Conservation (phyloP, 2,329 filamentous ascomycete species). For the Cyclaneusma minus region DNA sequence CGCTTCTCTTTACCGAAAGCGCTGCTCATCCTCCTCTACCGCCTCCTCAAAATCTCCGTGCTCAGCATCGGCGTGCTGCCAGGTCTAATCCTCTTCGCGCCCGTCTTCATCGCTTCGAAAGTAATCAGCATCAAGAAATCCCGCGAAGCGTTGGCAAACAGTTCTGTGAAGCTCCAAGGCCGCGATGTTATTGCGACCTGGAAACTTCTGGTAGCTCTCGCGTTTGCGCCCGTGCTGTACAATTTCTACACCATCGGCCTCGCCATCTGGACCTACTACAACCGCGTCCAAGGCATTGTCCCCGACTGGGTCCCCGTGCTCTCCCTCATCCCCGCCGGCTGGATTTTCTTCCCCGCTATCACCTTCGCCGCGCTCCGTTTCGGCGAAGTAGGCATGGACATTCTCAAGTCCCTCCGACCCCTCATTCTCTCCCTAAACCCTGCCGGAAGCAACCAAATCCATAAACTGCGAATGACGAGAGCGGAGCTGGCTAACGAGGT, state of each 20-base stretch:
- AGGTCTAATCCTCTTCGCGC: slow-evolving; percentile 73
- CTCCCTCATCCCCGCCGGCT: slow-evolving; percentile 57
- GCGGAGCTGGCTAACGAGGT: slow-evolving; percentile 66
- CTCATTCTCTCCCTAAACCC: slow-evolving; percentile 76
- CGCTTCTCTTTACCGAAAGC: slow-evolving; percentile 67
- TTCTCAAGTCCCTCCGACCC: slow-evolving; percentile 83
- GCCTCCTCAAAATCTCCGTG: slow-evolving; percentile 60
- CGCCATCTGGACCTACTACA: slow-evolving; percentile 63
- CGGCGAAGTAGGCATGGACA: slow-evolving; percentile 98
- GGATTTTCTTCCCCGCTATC: slow-evolving; percentile 70
- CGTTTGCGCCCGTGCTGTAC: slow-evolving; percentile 69
- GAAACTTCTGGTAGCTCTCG: slow-evolving; percentile 82
- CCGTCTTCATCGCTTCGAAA: slow-evolving; percentile 75
- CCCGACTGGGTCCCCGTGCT: slow-evolving; percentile 70
- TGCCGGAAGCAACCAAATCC: slow-evolving; percentile 67
- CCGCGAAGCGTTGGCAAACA: slow-evolving; percentile 68
- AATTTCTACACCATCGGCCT: slow-evolving; percentile 64
- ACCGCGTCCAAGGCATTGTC: slow-evolving; percentile 69
- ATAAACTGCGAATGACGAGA: slow-evolving; percentile 58
- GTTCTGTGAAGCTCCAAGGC: slow-evolving; percentile 76
- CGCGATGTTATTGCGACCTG: slow-evolving; percentile 86
- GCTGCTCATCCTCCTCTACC: slow-evolving; percentile 62
- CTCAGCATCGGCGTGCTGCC: slow-evolving; percentile 72
- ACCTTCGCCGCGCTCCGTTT: slow-evolving; percentile 90
- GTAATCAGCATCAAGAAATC: slow-evolving; percentile 71